These are phyloP conservation scores for Harringtonia aguacate DNA, from an alignment of 2,329 filamentous ascomycete species.

Conservation along the genomic window DNA sequence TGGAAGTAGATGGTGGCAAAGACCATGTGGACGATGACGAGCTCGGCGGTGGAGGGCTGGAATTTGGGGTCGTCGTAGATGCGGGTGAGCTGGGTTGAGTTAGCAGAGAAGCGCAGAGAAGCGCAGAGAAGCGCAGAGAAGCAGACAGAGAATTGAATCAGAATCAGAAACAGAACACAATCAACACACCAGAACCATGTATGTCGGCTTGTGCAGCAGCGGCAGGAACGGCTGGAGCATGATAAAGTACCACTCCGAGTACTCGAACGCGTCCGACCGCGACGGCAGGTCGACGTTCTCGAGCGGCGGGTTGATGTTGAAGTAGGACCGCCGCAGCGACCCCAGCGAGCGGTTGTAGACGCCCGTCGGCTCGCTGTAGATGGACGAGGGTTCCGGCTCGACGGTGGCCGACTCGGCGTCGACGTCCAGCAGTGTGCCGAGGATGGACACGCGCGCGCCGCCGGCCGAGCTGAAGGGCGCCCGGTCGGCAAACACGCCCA, in stretches of 20 bases:
- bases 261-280: slow-evolving; percentile 54
- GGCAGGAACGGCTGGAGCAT: slow-evolving; percentile 63
- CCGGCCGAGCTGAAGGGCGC: slow-evolving; percentile 62
- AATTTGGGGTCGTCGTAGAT: slow-evolving; percentile 62
- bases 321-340: slow-evolving; percentile 55
- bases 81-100: slow-evolving; percentile 37
- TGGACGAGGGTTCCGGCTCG: slow-evolving; percentile 5
- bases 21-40: slow-evolving; percentile 66
- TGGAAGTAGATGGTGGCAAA: slow-evolving; percentile 71
- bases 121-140: slow-evolving; percentile 3
- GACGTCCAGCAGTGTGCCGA: slow-evolving; percentile 72
- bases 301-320: slow-evolving; percentile 48
- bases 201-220: slow-evolving; percentile 65
- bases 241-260: slow-evolving; percentile 65
- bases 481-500: slow-evolving; percentile 54
- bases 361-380: slow-evolving; percentile 18
- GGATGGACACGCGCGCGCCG: slow-evolving; percentile 65
- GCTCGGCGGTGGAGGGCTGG: slow-evolving; percentile 51
- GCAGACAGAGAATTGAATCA: neutral
- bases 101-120: slow-evolving; percentile 5
- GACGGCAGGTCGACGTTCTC: slow-evolving; percentile 49
- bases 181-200: slow-evolving; percentile 51
- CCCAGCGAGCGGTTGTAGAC: slow-evolving; percentile 63
- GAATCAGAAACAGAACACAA: neutral
- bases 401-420: slow-evolving; percentile 42